Conservation (phyloP, 352 stramenopile species). For the Phytophthora citricola region DNA sequence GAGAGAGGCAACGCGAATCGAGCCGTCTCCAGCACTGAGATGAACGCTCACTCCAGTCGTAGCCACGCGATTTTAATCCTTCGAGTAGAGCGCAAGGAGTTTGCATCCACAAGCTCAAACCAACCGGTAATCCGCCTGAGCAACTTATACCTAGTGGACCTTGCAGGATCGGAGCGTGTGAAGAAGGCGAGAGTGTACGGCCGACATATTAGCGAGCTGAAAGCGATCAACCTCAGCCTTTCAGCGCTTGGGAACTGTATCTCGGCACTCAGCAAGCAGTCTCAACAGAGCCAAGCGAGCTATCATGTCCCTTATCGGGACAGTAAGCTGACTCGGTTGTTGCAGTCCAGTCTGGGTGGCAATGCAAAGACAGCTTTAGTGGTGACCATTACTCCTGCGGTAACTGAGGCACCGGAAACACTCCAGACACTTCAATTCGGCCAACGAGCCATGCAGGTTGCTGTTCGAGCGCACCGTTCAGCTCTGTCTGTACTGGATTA, state of each 20-base stretch:
- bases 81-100: constrained; percentile 79
- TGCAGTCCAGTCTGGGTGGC: constrained; percentile 73
- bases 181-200: constrained; percentile 69
- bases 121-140: constrained; percentile 62
- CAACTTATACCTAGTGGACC: constrained; percentile 71
- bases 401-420: constrained; percentile 61
- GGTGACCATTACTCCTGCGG: constrained; percentile 58
- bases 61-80: constrained; percentile 90
- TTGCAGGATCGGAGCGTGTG: constrained; percentile 75
- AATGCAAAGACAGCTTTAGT: constrained; percentile 81
- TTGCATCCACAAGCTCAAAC: constrained; percentile 12
- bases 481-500: constrained; percentile 75
- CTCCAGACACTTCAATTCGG: constrained; percentile 78
- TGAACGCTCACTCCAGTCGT: constrained; percentile 89
- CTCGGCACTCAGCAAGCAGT: constrained; percentile 65
- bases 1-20: constrained; percentile 66
- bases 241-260: constrained; percentile 83
- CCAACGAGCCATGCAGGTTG: constrained; percentile 74
- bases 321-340: constrained; percentile 74
- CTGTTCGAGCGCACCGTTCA: constrained; percentile 66
- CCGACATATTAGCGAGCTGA: constrained; percentile 69
- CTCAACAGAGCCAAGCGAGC: constrained; percentile 33
- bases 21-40: constrained; percentile 81
- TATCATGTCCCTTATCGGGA: constrained; percentile 76
- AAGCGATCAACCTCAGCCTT: constrained; percentile 77